phyloP scores from a whole-genome alignment of 2,329 filamentous ascomycete genomes.

The Colletotrichum sp. region DNA sequence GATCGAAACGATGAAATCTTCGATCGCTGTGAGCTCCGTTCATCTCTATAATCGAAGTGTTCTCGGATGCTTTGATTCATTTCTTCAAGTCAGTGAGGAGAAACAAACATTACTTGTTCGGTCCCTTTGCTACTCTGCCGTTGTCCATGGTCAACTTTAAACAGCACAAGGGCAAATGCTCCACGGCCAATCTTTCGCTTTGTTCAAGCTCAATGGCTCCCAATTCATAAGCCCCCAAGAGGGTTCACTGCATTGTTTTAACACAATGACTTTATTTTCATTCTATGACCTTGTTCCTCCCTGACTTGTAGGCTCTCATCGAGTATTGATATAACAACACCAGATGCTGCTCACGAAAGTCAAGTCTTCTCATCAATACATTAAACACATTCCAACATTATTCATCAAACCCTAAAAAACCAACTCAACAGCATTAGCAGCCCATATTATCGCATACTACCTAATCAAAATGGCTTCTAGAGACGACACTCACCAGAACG shows the following conservation, averaged over 20 bases:
- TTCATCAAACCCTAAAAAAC: fast-evolving
- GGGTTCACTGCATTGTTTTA: too few species aligned
- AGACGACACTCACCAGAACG: not conserved
- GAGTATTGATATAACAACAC: fast-evolving
- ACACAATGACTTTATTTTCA: not conserved
- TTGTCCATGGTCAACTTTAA: fast-evolving
- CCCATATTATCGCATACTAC: fast-evolving
- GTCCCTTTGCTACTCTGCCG: fast-evolving
- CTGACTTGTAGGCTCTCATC: fast-evolving
- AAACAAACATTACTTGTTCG: fast-evolving
- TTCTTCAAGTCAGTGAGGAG: fast-evolving
- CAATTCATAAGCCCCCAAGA: too few species aligned
- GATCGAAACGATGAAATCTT: not conserved
- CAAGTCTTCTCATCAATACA: not conserved
- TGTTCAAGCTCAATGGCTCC: not conserved
- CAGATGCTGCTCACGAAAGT: not conserved
- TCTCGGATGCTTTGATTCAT: fast-evolving
- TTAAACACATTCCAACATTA: fast-evolving
- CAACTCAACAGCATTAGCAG: fast-evolving
- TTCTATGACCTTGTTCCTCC: fast-evolving
- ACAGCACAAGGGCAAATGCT: not conserved
- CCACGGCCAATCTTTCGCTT: not conserved
- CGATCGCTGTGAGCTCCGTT: fast-evolving
- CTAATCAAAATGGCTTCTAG: not conserved
- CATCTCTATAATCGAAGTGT: fast-evolving